Base-by-base conservation (phyloP, 2,329 filamentous ascomycete species). In the Penicillium hesseltinei region DNA sequence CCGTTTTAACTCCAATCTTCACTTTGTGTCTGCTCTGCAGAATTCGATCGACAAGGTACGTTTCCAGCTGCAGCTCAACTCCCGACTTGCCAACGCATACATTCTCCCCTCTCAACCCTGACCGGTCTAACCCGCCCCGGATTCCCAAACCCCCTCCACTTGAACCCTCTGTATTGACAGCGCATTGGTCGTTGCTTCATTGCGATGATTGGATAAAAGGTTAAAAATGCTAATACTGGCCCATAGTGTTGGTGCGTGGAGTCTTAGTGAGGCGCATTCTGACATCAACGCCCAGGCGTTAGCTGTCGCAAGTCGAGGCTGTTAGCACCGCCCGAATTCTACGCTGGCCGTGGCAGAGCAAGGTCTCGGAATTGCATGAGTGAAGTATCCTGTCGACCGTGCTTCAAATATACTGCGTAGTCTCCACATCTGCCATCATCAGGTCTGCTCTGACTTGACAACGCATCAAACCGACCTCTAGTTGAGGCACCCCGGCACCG, bases 31-130 rank as follows among this genome's bases (percentile, higher is more conserved):
- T 36, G 31, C 23, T 64, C 63, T 66, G 59, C 66, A 65, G 65
- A 64, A 60, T 68, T 59, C 66, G 67, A 74, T 73, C 67, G 40
- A 52, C 50, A 64, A 73, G 71, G 73, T 75, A 75, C 68, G 72
- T 71, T 61, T 59, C 65, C 25, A 61, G 63, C 67, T 73, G 70
- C 70, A 73, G 57, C 61, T 58, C 64, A 63, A 66, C 64, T 66
- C 67, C 40, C 49, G 38, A 38, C 17, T 45, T 75, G 73, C 73
- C 73, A 75, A 73, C 73, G 72, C 73, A 75, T 74, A 73, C 73
- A 70, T 71, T 64, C 66, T 61, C 66, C 52, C 50, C 52, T 38
- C 60, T 58, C 57, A 64, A 61, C 64, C 62, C 55, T 68, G 64
- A 58, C 62, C 57, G 63, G 58, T 64, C 63, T 66, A 67, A 69